A percentile compares a stretch with the other conserved stretches of the same genome.
Evolutionary conservation across 768 basidiomycete species (phyloP).

Genomic region (Tylopilus rubrobrunneus): DNA sequence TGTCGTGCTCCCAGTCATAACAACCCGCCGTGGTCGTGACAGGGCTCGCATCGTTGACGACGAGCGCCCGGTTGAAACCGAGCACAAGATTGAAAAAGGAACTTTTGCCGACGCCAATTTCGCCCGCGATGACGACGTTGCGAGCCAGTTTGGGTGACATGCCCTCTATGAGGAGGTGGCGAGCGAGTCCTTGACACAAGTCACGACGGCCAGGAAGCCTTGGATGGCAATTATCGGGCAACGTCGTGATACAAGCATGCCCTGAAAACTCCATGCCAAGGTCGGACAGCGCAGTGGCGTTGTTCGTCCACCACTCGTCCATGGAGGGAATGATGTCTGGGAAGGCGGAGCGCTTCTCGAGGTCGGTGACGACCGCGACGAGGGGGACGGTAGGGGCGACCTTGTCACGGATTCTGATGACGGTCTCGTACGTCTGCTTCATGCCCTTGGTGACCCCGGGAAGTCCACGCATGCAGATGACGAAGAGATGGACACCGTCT

Average conservation of each 20-base stretch:
- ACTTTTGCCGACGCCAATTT: too few species aligned
- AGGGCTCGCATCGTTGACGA: too few species aligned
- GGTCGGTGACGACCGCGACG: slow-evolving; percentile 30
- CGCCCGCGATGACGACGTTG: too few species aligned
- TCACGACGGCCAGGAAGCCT: slow-evolving; percentile 16
- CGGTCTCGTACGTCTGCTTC: slow-evolving; percentile 27
- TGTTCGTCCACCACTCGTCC: slow-evolving; percentile 39
- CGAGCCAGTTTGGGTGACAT: too few species aligned
- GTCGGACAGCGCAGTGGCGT: slow-evolving; percentile 23
- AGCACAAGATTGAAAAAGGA: slow-evolving; percentile 21
- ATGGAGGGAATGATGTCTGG: slow-evolving; percentile 24
- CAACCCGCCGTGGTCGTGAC: too few species aligned
- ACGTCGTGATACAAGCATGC: slow-evolving; percentile 21
- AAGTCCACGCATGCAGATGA: slow-evolving; percentile 27
- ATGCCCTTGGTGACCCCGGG: slow-evolving; percentile 22
- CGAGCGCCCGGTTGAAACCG: too few species aligned
- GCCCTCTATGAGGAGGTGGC: slow-evolving; percentile 16
- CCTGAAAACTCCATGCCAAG: slow-evolving; percentile 32
- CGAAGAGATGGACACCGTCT: slow-evolving; percentile 23
- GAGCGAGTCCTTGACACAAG: slow-evolving; percentile 15
- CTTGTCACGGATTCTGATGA: slow-evolving; percentile 20
- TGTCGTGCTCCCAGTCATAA: too few species aligned
- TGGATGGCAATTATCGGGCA: slow-evolving; percentile 22
- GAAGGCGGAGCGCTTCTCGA: slow-evolving; percentile 25
- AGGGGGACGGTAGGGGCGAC: slow-evolving; percentile 17